Conservation (phyloP, 2,329 filamentous ascomycete species). For the Spiromastix sp. region DNA sequence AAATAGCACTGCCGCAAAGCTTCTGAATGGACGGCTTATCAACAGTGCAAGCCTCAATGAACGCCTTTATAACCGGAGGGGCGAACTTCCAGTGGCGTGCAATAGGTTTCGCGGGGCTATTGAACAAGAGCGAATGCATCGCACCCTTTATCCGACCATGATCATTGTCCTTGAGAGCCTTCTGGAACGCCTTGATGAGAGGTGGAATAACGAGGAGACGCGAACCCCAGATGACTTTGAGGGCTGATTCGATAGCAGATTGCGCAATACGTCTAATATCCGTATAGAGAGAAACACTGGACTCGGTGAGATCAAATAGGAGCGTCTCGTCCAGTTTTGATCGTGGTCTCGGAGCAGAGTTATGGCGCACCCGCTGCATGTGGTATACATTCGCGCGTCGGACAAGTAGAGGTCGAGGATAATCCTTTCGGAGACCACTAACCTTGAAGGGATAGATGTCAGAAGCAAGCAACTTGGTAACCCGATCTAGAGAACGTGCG, state of each 20-base stretch:
- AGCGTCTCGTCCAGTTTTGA: constrained; percentile 82
- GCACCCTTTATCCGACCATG: constrained; percentile 90
- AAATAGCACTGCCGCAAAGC: constrained; percentile 69
- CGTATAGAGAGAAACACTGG: constrained; percentile 82
- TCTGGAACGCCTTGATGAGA: constrained; percentile 67
- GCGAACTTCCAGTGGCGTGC: constrained; percentile 92
- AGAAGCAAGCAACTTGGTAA: constrained; percentile 71
- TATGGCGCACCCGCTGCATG: constrained; percentile 85
- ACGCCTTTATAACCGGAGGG: constrained; percentile 77
- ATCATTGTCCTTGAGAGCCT: constrained; percentile 68
- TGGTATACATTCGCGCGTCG: constrained; percentile 92
- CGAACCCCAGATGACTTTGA: constrained; percentile 82
- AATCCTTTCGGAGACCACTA: constrained; percentile 81
- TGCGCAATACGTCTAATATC: constrained; percentile 94
- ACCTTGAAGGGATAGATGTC: constrained; percentile 92
- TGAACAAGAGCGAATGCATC: constrained; percentile 82
- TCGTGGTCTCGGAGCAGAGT: constrained; percentile 75
- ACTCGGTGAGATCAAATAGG: constrained; percentile 78
- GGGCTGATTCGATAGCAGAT: constrained; percentile 79
- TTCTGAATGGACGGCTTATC: constrained; percentile 94
- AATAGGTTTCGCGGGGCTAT: constrained; percentile 77
- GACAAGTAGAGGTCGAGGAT: constrained; percentile 83
- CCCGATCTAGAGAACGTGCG: constrained; percentile 81
- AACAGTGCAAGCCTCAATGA: constrained; percentile 78
- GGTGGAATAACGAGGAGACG: constrained; percentile 81